Evolutionary conservation across 495 filamentous ascomycete genomes (phyloP), one percentile per base, ranked within the genome.

Genomic region (Penicilliopsis zonata): DNA sequence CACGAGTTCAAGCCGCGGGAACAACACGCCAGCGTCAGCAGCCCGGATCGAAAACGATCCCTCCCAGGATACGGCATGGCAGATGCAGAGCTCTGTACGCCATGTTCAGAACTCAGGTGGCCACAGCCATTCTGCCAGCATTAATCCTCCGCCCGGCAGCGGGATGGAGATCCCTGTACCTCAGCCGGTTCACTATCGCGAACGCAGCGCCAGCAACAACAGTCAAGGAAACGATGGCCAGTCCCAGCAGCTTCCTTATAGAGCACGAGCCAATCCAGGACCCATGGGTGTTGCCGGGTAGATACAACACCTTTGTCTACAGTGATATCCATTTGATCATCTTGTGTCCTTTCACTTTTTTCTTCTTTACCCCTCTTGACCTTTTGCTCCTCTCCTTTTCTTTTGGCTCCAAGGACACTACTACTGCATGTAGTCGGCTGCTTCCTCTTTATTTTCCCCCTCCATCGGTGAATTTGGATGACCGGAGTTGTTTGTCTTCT

Each of bases 11-110:
- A 63, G 47, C 33, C 53, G 60, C 15, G 50, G 49, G 33, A 55
- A 51, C 26, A 60, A 55, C 34, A 40, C 53, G 3, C 52, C 63
- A 13, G 49, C 61, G 10, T 57, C 65, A 13, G 51, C 53, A 19
- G 67, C 67, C 17, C 74, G 78, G 18, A 78, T 90, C 17, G 86
- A 93, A 38, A 81, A 78, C 12, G 85, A 93, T 48, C 80, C 81
- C 3, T 71, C 66, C 6, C 75, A 79, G 42, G 70, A 70, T 21
- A 49, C 77, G 12, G 70, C 76, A 3, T 83, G 79, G 78, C 78
- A 84, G 37, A 79, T 82, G 46, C 86, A 92, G 50, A 79, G 69
- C 36, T 85, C 79, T 18, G 86, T 80, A 15, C 72, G 81, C 15
- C 82, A 86, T 42, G 73, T 90, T 9, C 76, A 81, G 38, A 78